These are phyloP conservation scores for Ambrosia trifida DNA, from an alignment of 129 eudicot genomes.

Conservation along the genomic window DNA sequence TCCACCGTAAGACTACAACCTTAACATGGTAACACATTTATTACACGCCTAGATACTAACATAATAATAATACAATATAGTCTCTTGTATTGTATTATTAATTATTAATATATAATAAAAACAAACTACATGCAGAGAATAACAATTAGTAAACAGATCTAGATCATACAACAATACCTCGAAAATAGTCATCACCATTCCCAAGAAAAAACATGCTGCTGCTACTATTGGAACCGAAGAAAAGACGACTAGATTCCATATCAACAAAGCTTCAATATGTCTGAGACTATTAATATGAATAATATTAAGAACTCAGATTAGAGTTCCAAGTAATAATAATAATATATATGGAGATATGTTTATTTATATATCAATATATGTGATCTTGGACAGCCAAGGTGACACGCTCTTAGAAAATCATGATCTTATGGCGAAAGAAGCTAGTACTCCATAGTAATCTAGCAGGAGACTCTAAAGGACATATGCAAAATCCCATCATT, in stretches of 20 bases:
- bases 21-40: too few relatives aligned
- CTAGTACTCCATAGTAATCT: constrained; percentile 92
- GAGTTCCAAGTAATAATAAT: constrained; percentile 8
- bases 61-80: too few relatives aligned
- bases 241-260: constrained; percentile 67
- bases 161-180: constrained; percentile 47
- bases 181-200: constrained; percentile 55
- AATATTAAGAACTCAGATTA: constrained; percentile 27
- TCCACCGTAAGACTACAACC: too few relatives aligned
- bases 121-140: not conserved
- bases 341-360: constrained; percentile 6
- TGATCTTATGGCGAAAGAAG: constrained; percentile 96
- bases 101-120: too few relatives aligned
- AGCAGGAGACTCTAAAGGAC: constrained; percentile 85
- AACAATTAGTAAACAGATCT: constrained; percentile 20
- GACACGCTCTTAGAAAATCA: constrained; percentile 59
- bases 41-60: too few relatives aligned
- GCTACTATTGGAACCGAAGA: constrained; percentile 57
- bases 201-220: constrained; percentile 76
- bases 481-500: constrained; percentile 86
- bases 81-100: too few relatives aligned
- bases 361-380: constrained; percentile 8
- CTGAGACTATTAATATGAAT: constrained; percentile 15
- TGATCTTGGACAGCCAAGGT: too few relatives aligned
- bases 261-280: constrained; percentile 20